Evolutionary conservation across 2,329 filamentous ascomycete genomes (phyloP), one percentile per base, ranked within the genome.

Genomic region (Xylariaceae sp.): DNA sequence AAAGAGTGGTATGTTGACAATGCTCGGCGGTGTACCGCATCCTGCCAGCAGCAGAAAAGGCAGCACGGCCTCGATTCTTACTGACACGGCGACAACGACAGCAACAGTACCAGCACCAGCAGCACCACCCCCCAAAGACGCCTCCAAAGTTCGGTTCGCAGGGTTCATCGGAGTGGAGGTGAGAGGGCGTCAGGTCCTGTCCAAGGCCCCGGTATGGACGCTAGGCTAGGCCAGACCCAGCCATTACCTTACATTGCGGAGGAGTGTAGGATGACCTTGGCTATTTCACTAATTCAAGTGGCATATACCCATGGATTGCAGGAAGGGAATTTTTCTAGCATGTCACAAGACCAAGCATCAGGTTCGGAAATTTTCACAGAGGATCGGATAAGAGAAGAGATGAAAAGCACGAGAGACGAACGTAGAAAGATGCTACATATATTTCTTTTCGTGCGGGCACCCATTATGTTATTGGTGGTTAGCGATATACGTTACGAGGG

Each of bases 151-250:
- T 50, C 84, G 89, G 35, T 88, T 92, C 69, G 86, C 89, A 1
- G 87, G 86, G 4, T 93, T 92, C 69, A 72, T 92, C 51, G 83
- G 81, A 15, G 80, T 92, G 26, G 89, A 92, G 72, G 88, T 93
- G 6, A 78, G 87, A 58, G 88, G 88, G 18, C 82, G 88, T 55
- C 89, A 89, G 72, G 86, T 92, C 41, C 74, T 93, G 64, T 76
- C 84, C 57, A 91, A 91, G 74, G 87, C 89, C 16, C 88, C 89
- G 11, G 86, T 92, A 26, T 93, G 84, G 84, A 80, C 79, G 9
- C 60, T 86, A 55, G 67, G 66, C 47, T 77, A 57, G 67, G 62
- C 20, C 18, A 33, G 36, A 15, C 16, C 8, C 16, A 24, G 23
- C 32, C 21, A 13, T 30, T 39, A 40, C 32, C 23, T 33, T 50